Base-by-base conservation (phyloP, 805 yeast genomes). In the Candida boidinii region DNA sequence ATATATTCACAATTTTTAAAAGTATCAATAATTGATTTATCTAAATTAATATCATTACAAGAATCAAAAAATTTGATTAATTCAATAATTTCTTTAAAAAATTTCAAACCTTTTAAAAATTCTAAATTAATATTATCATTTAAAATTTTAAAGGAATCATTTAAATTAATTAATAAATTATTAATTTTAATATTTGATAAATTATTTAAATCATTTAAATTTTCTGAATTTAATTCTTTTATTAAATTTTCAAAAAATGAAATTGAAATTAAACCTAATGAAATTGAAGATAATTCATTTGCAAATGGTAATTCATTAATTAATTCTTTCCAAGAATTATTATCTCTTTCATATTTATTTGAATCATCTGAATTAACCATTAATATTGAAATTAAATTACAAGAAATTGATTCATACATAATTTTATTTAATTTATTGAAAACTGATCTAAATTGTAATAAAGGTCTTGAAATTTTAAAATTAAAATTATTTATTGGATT, bases 371-470 rank as follows among this genome's bases (percentile, higher is more conserved):
- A 72, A 20, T 75, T 72, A 41, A 42, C 26, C 9, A 67, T 61
- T 48, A 69, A 64, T 32, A 68, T 64, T 15, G 76, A 73, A 48
- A 65, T 69, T 37, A 64, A 46, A 31, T 64, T 67, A 29, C 65
- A 63, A 42, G 75, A 80, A 19, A 75, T 50, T n/a, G 77, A 54
- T 41, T 75, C 76, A 38, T 73, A 67, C 18, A 76, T 49, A 26
- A 65, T 66, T 16, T 54, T 57, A 20, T 67, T 67, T 30, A 80
- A 53, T 30, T 69, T 69, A 34, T 74, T 66, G 29, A 80, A 51
- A 35, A 75, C 73, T 14, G 86, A 77, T 48, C 87, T 69, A 51
- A 79, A 81, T 28, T 74, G 70, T 30, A 83, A 60, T 23, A 84
- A 60, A 24, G 73, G 68, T 42, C 79, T 71, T 13, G 85, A 81